phyloP scores from a whole-genome alignment of 805 yeast species.

The Hanseniaspora thailandica region DNA sequence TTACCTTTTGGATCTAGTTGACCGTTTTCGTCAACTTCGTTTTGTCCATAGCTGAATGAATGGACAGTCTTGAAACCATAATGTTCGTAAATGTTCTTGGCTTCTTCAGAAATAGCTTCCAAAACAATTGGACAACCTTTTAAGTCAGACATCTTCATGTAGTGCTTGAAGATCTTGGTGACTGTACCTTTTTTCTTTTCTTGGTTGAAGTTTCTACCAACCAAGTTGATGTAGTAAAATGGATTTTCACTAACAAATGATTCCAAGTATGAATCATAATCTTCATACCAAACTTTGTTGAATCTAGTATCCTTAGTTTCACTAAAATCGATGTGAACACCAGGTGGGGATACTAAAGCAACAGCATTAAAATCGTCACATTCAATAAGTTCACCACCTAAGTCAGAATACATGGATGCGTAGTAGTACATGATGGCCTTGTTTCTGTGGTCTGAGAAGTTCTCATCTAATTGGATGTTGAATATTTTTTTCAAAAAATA shows the following conservation, averaged over 20 bases:
- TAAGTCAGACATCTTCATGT: constrained; percentile 25
- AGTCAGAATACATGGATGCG: constrained; percentile 22
- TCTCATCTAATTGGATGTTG: constrained; percentile 21
- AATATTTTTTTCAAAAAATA: constrained; percentile 26
- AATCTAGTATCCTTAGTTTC: constrained; percentile 24
- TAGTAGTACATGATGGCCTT: constrained; percentile 23
- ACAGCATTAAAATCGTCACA: constrained; percentile 28
- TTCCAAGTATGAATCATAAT: constrained; percentile 15
- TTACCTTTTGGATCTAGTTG: constrained; percentile 24
- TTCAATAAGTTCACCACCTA: constrained; percentile 28
- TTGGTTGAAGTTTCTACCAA: constrained; percentile 27
- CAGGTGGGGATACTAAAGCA: constrained; percentile 26
- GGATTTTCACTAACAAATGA: constrained; percentile 20
- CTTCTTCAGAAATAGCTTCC: constrained; percentile 28
- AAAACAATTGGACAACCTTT: constrained; percentile 27
- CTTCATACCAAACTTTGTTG: constrained; percentile 25
- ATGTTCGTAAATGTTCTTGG: constrained; percentile 28
- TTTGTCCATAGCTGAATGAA: constrained; percentile 25
- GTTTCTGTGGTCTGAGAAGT: constrained; percentile 21
- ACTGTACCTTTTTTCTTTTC: constrained; percentile 26
- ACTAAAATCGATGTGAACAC: constrained; percentile 21
- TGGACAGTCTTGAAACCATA: constrained; percentile 27
- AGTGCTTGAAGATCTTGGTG: constrained; percentile 25
- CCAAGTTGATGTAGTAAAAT: constrained; percentile 27
- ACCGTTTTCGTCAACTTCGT: constrained; percentile 26